phyloP scores from a whole-genome alignment of 495 filamentous ascomycete species.

The Penicillium canariense region DNA sequence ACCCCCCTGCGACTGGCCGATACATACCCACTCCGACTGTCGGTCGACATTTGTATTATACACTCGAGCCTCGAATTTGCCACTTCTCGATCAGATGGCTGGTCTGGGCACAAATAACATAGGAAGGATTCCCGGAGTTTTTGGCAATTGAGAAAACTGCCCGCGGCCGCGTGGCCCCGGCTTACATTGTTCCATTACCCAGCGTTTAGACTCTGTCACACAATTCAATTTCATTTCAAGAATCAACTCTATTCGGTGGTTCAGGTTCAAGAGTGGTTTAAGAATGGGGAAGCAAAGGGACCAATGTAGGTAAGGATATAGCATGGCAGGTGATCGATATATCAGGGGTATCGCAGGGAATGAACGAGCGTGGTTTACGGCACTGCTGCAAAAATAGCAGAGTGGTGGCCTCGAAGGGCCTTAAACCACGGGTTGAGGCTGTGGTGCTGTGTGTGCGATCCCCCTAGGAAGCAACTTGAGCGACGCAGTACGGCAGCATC shows the following conservation, averaged over 20 bases:
- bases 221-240: conserved; percentile 22
- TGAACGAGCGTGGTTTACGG: neutral
- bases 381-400: neutral
- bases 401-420: neutral
- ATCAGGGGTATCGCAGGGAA: neutral
- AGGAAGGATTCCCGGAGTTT: conserved; percentile 38
- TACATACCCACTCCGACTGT: conserved; percentile 1
- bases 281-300: conserved; percentile 10
- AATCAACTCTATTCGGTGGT: neutral
- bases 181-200: conserved; percentile 32
- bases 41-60: conserved; percentile 36
- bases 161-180: conserved; percentile 16
- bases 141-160: conserved; percentile 34
- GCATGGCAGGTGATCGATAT: conserved; percentile 8
- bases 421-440: neutral
- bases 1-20: conserved; percentile 13
- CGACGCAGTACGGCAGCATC: conserved; percentile 20
- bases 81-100: neutral
- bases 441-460: too few relatives aligned
- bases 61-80: conserved; percentile 12
- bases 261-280: conserved; percentile 7
- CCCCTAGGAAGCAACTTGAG: conserved; percentile 14
- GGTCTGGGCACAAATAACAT: conserved; percentile 23
- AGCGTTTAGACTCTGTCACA: conserved; percentile 23
- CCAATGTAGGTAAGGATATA: conserved; percentile 17